These are phyloP conservation scores for Paecilomyces fulvus DNA, from an alignment of 2,329 filamentous ascomycete species.

Conservation along the genomic window DNA sequence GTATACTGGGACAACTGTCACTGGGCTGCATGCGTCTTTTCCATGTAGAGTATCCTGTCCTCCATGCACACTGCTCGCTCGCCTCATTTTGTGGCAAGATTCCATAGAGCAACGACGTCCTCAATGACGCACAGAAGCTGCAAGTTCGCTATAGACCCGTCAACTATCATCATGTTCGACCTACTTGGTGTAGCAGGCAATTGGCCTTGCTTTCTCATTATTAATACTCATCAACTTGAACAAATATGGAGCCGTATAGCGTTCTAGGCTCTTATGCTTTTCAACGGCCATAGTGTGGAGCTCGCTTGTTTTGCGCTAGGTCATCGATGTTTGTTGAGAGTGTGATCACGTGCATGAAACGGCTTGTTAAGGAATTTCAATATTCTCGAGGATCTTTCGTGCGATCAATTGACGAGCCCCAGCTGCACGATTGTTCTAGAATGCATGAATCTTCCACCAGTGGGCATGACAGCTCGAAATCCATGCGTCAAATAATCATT, in stretches of 20 bases:
- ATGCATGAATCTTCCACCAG: neutral
- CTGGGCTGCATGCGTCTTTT: neutral
- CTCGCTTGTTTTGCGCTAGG: neutral
- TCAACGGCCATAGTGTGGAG: neutral
- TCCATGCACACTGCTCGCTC: neutral
- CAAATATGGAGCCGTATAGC: neutral
- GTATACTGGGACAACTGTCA: neutral
- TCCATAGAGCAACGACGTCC: neutral
- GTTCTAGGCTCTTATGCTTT: neutral
- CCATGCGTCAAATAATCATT: neutral
- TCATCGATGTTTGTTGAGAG: neutral
- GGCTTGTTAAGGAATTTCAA: neutral
- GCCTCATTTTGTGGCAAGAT: neutral
- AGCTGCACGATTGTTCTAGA: neutral
- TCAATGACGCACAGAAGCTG: neutral
- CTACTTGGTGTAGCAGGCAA: neutral
- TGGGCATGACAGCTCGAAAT: neutral
- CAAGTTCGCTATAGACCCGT: neutral
- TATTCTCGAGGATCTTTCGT: neutral
- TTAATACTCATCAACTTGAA: neutral
- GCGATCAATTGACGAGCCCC: neutral
- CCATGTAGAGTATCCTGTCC: neutral
- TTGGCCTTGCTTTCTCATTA: neutral
- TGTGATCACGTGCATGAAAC: neutral
- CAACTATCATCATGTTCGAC: neutral